Evolutionary conservation across 257 asterid genomes (phyloP), one percentile per base, ranked within the genome.

Genomic region (Nicotiana knightiana): DNA sequence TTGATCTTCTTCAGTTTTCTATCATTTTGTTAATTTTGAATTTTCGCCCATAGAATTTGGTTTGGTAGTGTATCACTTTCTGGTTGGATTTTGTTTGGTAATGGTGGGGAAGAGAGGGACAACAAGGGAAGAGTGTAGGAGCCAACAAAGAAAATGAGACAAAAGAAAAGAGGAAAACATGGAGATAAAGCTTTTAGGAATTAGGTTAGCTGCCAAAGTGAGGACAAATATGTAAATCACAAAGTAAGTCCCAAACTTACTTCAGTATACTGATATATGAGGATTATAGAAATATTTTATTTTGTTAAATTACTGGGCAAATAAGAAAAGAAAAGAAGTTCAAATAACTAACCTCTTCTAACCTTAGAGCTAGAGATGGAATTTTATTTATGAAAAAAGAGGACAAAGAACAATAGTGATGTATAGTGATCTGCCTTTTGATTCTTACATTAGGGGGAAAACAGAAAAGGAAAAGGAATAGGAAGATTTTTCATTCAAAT

Each of bases 31-130:
- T 26, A 15, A 15, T 51, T 75, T 75, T 75, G 80, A 75, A 75
- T 75, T 26, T 51, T 51, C n/a, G 4, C 30, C 28, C 79, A 28
- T 51, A 75, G 26, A 51, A 51, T 75, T 58, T 26, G 80, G 80
- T 75, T 70, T 75, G 64, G 80, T 75, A 51, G 17, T 75, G 17
- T 10, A 75, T 75, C 64, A 75, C 80, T 75, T 75, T 75, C 80
- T 75, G 64, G 63, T 51, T 26, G 63, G 28, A 37, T 15, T 15
- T 21, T 16, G 63, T 51, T 28, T 75, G 62, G 63, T 28, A 13
- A 51, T 75, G 46, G 80, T 75, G 46, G 80, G 64, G 46, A 75
- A 75, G 80, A 75, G 80, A 51, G 63, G 46, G 80, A 63, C 63
- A 75, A 51, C 46, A 48, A 26, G 53, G 24, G 62, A 73, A 73